A percentile compares a stretch with the other conserved stretches of the same genome.
These are phyloP conservation scores for Neurospora intermedia DNA, from an alignment of 495 filamentous ascomycete genomes.

Conservation along the genomic window DNA sequence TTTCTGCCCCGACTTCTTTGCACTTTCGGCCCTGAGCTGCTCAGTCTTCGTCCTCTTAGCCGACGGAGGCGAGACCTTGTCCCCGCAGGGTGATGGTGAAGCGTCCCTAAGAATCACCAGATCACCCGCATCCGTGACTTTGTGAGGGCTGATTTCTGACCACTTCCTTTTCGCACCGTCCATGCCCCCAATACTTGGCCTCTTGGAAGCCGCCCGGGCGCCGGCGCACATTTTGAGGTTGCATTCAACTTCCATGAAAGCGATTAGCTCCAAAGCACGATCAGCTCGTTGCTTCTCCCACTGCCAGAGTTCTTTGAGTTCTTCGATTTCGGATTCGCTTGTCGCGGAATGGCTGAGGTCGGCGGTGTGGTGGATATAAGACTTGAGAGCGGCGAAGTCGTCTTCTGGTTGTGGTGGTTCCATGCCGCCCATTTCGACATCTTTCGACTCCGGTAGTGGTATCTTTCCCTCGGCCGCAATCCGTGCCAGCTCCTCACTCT, in stretches of 20 bases:
- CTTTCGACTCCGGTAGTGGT: constrained; percentile 39
- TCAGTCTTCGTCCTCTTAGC: constrained; percentile 22
- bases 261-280: constrained; percentile 58
- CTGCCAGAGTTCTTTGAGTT: constrained; percentile 50
- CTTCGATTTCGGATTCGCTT: constrained; percentile 43
- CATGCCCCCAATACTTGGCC: constrained; percentile 7
- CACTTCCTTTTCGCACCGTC: constrained; percentile 22
- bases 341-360: constrained; percentile 32
- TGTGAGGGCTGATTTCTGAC: constrained; percentile 7
- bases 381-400: constrained; percentile 36
- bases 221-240: constrained; percentile 61
- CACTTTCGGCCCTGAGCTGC: constrained; percentile 7
- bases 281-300: constrained; percentile 55
- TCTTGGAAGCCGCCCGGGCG: constrained; percentile 14
- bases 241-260: constrained; percentile 80
- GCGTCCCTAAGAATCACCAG: constrained; percentile 30
- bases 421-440: constrained; percentile 2
- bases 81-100: constrained; percentile 5
- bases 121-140: constrained; percentile 32
- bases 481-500: constrained; percentile 48
- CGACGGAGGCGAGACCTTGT: constrained; percentile 3
- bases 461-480: constrained; percentile 55
- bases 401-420: constrained; percentile 27
- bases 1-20: constrained; percentile 17
- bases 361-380: constrained; percentile 24